Conservation (phyloP, 1,284 basidiomycete genomes). For the Amylostereum areolatum region DNA sequence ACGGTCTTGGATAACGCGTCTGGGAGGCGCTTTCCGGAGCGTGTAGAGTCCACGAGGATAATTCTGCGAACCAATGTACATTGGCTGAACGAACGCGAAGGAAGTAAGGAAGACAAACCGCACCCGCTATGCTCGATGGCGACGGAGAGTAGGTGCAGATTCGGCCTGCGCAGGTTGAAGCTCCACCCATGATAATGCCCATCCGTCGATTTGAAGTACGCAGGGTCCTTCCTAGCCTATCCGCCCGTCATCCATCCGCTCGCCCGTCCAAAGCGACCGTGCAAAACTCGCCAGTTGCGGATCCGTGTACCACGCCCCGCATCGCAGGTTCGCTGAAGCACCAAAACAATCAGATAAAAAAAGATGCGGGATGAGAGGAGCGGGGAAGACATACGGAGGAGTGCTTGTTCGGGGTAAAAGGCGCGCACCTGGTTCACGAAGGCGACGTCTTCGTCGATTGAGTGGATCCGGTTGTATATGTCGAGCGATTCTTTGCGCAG, state of each 20-base stretch:
- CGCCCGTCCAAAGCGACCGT: neutral
- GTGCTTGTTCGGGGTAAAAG: constrained; percentile 51
- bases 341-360: constrained; percentile 3
- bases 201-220: constrained; percentile 98
- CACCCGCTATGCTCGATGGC: constrained; percentile 58
- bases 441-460: constrained; percentile 68
- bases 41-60: constrained; percentile 88
- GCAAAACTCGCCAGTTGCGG: constrained; percentile 47
- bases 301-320: constrained; percentile 91
- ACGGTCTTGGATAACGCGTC: constrained; percentile 94
- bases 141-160: constrained; percentile 71
- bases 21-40: constrained; percentile 90
- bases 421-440: constrained; percentile 62
- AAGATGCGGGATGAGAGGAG: no score
- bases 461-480: constrained; percentile 83
- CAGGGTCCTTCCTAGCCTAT: constrained; percentile 38
- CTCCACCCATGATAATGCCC: constrained; percentile 87
- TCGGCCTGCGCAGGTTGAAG: constrained; percentile 84
- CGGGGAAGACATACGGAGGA: constrained; percentile 48
- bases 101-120: constrained; percentile 13
- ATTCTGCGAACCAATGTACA: constrained; percentile 40
- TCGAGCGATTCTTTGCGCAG: constrained; percentile 67
- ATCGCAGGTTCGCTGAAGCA: constrained; percentile 78
- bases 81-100: neutral
- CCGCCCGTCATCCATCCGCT: no score